Conservation (phyloP, 2,329 filamentous ascomycete species). For the Dichotomopilus funicola region DNA sequence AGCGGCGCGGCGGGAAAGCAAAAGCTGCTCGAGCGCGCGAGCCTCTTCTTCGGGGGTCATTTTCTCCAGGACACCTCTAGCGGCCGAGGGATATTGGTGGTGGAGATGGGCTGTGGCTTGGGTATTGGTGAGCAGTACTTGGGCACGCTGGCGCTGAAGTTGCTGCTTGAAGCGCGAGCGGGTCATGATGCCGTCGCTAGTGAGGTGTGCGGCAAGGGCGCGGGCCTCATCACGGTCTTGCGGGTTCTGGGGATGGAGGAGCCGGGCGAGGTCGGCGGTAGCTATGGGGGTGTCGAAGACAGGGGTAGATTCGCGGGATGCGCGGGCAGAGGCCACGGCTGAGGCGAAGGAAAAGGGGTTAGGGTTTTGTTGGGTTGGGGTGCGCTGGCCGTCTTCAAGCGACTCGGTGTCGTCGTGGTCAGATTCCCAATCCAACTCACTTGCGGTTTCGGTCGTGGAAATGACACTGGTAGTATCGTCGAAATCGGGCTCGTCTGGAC, state of each 20-base stretch:
- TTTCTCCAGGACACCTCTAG: constrained; percentile 27
- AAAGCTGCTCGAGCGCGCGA: constrained; percentile 53
- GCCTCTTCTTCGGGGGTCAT: constrained; percentile 53
- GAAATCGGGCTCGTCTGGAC: constrained; percentile 33
- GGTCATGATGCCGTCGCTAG: constrained; percentile 67
- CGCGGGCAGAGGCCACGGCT: constrained; percentile 18
- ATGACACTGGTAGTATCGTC: constrained; percentile 75
- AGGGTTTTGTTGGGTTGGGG: constrained; percentile 59
- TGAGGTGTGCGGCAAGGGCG: constrained; percentile 72
- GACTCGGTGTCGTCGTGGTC: constrained; percentile 31
- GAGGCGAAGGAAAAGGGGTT: constrained; percentile 34
- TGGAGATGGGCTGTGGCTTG: constrained; percentile 19
- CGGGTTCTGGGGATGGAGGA: constrained; percentile 71
- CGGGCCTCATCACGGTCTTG: constrained; percentile 77
- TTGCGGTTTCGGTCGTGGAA: constrained; percentile 45
- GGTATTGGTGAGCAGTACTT: constrained; percentile 50
- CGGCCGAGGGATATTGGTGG: constrained; percentile 32
- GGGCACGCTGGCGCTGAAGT: constrained; percentile 61
- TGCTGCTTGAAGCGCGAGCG: constrained; percentile 67
- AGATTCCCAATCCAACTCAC: constrained; percentile 34
- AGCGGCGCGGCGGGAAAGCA: constrained; percentile 44
- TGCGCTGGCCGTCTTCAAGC: constrained; percentile 50
- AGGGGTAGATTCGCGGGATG: constrained; percentile 49
- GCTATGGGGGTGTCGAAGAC: constrained; percentile 57
- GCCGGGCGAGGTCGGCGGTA: constrained; percentile 63